These are phyloP conservation scores for Elaphomyces granulatus DNA, from an alignment of 495 filamentous ascomycete species.

Conservation along the genomic window DNA sequence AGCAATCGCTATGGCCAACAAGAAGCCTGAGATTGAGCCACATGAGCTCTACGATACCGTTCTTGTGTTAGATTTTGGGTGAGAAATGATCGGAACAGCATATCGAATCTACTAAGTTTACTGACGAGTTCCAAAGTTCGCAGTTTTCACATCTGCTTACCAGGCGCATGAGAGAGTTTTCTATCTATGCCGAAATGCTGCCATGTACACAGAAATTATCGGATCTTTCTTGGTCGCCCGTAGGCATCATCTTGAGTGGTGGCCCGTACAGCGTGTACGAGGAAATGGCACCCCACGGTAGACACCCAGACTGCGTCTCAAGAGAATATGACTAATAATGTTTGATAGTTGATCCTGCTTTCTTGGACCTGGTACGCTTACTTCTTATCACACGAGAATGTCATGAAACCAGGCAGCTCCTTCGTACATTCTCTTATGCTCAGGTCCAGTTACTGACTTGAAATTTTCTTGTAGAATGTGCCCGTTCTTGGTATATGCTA, in stretches of 20 bases:
- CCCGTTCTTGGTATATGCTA: slow-evolving; percentile 51
- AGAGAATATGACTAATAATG: not conserved
- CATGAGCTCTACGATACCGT: too few relatives aligned
- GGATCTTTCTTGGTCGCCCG: slow-evolving; percentile 67
- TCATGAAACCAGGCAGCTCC: slow-evolving; percentile 57
- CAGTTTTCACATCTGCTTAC: slow-evolving; percentile 66
- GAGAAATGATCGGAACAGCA: too few relatives aligned
- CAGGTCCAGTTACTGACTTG: not conserved
- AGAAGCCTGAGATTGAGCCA: too few relatives aligned
- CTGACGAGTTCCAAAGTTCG: too few relatives aligned
- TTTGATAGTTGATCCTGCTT: slow-evolving; percentile 48
- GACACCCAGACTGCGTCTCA: not conserved
- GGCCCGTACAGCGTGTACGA: slow-evolving; percentile 68
- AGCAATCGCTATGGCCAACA: too few relatives aligned
- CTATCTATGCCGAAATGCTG: slow-evolving; percentile 84
- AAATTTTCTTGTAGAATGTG: slow-evolving; percentile 4
- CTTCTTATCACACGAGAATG: too few relatives aligned
- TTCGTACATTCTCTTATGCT: slow-evolving; percentile 10
- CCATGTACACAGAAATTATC: slow-evolving; percentile 78
- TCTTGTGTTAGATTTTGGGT: too few relatives aligned
- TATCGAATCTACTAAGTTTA: too few relatives aligned
- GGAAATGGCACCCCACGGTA: slow-evolving; percentile 44
- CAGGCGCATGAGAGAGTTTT: slow-evolving; percentile 60
- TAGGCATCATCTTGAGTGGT: slow-evolving; percentile 65
- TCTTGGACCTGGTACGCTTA: slow-evolving; percentile 75